Evolutionary conservation across 1,284 basidiomycete species (phyloP).

Genomic region (Stygiomarasmius scandens): DNA sequence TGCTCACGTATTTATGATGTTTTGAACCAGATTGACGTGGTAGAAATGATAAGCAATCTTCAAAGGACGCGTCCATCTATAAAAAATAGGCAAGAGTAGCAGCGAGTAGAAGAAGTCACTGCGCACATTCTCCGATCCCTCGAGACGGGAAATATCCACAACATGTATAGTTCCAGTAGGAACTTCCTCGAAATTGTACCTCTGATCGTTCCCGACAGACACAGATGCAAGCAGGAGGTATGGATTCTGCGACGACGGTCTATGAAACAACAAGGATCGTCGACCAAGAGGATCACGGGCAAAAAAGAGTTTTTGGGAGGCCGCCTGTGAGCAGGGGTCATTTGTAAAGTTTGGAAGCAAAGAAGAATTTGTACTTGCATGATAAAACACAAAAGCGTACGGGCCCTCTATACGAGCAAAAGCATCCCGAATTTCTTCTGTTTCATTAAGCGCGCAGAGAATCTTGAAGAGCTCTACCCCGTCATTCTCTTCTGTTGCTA

Average conservation of each 20-base stretch:
- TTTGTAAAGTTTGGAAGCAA: not conserved
- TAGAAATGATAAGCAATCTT: slow-evolving; percentile 29
- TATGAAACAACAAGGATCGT: slow-evolving; percentile 81
- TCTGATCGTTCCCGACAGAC: slow-evolving; percentile 50
- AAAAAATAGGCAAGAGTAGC: not conserved
- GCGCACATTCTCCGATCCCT: slow-evolving; percentile 27
- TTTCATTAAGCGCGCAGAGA: slow-evolving; percentile 43
- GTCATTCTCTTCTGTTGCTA: slow-evolving; percentile 73
- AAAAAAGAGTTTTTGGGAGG: slow-evolving; percentile 64
- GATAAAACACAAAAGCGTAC: slow-evolving; percentile 85
- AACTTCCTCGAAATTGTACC: slow-evolving; percentile 62
- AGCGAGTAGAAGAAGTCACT: not conserved
- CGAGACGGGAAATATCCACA: slow-evolving; percentile 44
- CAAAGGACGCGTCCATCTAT: slow-evolving; percentile 37
- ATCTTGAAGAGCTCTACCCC: slow-evolving; percentile 66
- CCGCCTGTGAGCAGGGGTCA: slow-evolving; percentile 37
- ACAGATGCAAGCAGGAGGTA: slow-evolving; percentile 69
- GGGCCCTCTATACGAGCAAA: slow-evolving; percentile 82
- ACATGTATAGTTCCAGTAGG: slow-evolving; percentile 60
- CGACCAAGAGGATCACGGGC: slow-evolving; percentile 91
- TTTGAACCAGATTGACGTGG: slow-evolving; percentile 19
- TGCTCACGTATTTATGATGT: not conserved
- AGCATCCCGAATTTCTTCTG: slow-evolving; percentile 49
- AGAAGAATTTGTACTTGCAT: slow-evolving; percentile 48
- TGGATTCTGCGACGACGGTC: slow-evolving; percentile 48